Base-by-base conservation (phyloP, 306 rosid species). In the Benincasa hispida region DNA sequence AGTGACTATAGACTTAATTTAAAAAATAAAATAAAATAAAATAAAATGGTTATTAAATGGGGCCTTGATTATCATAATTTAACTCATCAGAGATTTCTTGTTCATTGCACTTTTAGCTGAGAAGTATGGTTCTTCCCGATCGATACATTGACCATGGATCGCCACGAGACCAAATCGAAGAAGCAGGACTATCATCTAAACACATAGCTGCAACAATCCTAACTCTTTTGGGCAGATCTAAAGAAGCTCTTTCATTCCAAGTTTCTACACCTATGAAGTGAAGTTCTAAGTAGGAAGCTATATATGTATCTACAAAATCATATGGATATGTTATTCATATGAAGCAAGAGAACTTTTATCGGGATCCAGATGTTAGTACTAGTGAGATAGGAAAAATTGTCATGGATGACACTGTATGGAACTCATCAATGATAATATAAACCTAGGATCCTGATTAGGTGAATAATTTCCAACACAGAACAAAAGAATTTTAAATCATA, bases 101-200 rank as follows among this genome's bases (percentile, higher is more conserved):
- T 37, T 37, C 11, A 3, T 39, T 39, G 42, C 42, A 39, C 8
- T 39, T 39, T 86, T 93, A 91, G 97, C 83, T 90, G 87, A 87
- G 98, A 84, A 73, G 96, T 75, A 84, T 93, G 97, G 86, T 85
- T 77, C 98, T 93, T 83, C 97, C 98, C 75, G 96, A 91, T 80
- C 91, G 92, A 79, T 93, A 93, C 85, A 90, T 91, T 45, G 96
- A 91, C 17, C 98, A 93, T 56, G 98, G 98, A 80, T 74, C 97
- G 75, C 89, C 91, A 2, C 76, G 74, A 63, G 91, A 84, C 84
- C 97, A 93, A 83, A 72, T 77, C 35, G 91, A 88, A 79, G 84
- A 83, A 85, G 91, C 92, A 19, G 97, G 98, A 68, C 86, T 93
- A 42, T 88, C 98, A 30, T 82, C 97, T 19, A 87, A 83, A 74